A percentile compares a stretch with the other conserved stretches of the same genome.
These are phyloP conservation scores for Salmacisia buchloeana DNA, from an alignment of 1,284 basidiomycete species.

Conservation along the genomic window DNA sequence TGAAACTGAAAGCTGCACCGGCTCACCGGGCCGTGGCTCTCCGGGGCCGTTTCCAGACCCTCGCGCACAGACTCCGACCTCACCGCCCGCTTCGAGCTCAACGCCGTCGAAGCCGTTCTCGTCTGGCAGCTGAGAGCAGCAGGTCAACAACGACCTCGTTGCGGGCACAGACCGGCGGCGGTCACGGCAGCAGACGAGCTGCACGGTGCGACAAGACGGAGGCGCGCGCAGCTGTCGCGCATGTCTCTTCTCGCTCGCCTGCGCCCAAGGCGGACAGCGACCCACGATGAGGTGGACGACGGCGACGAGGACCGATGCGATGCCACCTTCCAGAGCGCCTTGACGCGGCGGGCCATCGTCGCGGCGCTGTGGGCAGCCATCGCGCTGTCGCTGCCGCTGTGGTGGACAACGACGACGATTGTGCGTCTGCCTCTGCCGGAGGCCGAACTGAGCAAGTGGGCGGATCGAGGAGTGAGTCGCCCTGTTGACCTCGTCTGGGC, in stretches of 20 bases:
- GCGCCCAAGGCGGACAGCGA: neutral
- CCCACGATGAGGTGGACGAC: neutral
- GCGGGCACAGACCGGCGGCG: too few relatives aligned
- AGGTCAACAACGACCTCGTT: too few relatives aligned
- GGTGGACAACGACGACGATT: slow-evolving; percentile 39
- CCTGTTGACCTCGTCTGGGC: neutral
- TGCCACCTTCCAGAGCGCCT: slow-evolving; percentile 22
- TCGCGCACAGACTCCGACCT: too few relatives aligned
- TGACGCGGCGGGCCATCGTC: slow-evolving; percentile 21
- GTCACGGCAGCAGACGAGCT: too few relatives aligned
- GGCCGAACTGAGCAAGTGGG: slow-evolving; percentile 17
- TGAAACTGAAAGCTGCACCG: too few relatives aligned
- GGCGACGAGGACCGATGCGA: neutral
- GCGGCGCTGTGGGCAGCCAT: slow-evolving; percentile 29
- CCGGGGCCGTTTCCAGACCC: too few relatives aligned
- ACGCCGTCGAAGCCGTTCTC: too few relatives aligned
- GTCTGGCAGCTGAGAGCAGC: too few relatives aligned
- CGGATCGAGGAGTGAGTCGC: neutral
- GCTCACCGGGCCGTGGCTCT: too few relatives aligned
- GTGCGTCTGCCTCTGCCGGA: slow-evolving; percentile 32
- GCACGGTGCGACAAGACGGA: too few relatives aligned
- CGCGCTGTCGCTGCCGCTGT: slow-evolving; percentile 28
- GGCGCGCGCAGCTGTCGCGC: too few relatives aligned
- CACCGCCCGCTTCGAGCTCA: too few relatives aligned
- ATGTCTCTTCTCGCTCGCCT: neutral